These are phyloP conservation scores for Closterium sp. DNA, from an alignment of 139 green algal genomes.

Conservation along the genomic window DNA sequence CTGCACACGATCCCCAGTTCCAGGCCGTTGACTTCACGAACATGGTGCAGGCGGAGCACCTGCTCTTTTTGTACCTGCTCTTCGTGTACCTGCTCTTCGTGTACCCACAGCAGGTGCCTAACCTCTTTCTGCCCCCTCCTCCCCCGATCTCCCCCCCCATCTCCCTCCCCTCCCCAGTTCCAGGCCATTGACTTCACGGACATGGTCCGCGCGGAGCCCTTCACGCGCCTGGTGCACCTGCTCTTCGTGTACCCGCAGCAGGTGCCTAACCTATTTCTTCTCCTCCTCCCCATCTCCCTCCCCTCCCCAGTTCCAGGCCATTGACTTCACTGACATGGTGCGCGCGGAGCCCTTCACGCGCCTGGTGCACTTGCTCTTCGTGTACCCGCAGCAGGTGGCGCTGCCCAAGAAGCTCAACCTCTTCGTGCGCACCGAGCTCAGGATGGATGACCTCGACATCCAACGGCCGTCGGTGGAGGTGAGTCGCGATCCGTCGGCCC, in stretches of 20 bases:
- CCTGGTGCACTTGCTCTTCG: constrained; percentile 42
- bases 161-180: background rate
- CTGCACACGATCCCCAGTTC: constrained; percentile 2
- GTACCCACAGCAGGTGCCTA: constrained; percentile 41
- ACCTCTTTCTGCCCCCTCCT: no score
- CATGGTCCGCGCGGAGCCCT: background rate
- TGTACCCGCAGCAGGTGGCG: constrained; percentile 42
- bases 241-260: constrained; percentile 33
- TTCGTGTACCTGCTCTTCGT: constrained; percentile 43
- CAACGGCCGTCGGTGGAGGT: constrained; percentile 44
- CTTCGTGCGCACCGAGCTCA: constrained; percentile 40
- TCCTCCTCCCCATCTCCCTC: background rate
- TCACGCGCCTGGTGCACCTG: background rate
- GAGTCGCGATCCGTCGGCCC: background rate
- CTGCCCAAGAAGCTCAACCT: constrained; percentile 47
- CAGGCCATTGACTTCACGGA: background rate
- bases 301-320: constrained; percentile 29
- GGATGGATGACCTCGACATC: constrained; percentile 32
- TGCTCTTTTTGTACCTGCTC: constrained; percentile 36
- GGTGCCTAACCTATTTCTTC: background rate
- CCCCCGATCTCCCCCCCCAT: no score
- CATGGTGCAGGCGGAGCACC: constrained; percentile 32
- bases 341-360: constrained; percentile 25
- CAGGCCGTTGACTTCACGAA: constrained; percentile 38
- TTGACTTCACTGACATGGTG: constrained; percentile 43